Evolutionary conservation across 129 eudicot species (phyloP), one percentile per base, ranked within the genome.

Genomic region (Flaveria brownii): DNA sequence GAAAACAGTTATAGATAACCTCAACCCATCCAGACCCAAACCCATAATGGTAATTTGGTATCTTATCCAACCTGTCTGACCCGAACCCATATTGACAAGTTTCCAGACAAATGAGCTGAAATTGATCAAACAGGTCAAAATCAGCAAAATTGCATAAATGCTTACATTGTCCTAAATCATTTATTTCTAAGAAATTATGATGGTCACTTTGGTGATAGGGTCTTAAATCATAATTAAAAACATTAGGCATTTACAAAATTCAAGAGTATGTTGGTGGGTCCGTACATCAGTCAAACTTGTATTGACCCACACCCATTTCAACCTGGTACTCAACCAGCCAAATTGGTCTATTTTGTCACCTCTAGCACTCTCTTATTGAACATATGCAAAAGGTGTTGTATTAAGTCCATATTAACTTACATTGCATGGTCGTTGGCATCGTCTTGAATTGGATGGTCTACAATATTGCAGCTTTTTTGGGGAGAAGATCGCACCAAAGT

Each of bases 331-430:
- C 14, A 64, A 64, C 47, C 23, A 28, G 14, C 47, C 65, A 20
- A 43, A 11, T 72, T 17, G 20, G 33, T 49, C 51, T 17, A 3
- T 36, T 23, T 9, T 72, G 9, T 23, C 45, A 43, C 59, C 59
- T 59, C 42, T 45, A 43, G 15, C 36, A 8, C 64, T 7, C 55
- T 64, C 42, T 65, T 63, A 63, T 12, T 51, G 2, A 76, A 12
- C 57, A 79, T 36, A 62, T 56, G 23, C 36, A 75, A 49, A 59
- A 16, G 42, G 5, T 39, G 11, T 49, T 39, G 9, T 11, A 73
- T 57, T 20, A 36, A 25, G 52, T 61, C 57, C 33, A 75, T 30
- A 83, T 26, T 41, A 55, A 51, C 93, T 85, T 85, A 91, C 97
- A 82, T 82, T 63, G 49, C 77, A 68, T 69, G 81, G 64, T 54